A percentile compares a stretch with the other conserved stretches of the same genome.
phyloP scores from a whole-genome alignment of 768 basidiomycete species.

The Kondoa malvinella region DNA sequence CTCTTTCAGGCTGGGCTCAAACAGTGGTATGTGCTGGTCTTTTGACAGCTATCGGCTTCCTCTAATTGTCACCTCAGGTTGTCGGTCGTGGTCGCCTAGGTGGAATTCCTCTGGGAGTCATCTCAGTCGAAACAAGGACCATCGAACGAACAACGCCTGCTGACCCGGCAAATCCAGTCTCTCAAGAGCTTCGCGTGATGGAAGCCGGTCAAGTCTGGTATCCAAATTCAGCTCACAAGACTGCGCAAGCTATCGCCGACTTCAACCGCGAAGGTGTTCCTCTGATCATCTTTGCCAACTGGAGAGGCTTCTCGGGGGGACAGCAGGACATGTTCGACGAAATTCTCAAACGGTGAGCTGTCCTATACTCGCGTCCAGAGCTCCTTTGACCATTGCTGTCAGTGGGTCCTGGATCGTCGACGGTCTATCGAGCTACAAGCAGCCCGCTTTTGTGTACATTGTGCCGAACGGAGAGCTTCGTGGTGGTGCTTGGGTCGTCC shows the following conservation, averaged over 20 bases:
- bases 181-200: constrained; percentile 94
- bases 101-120: constrained; percentile 93
- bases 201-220: constrained; percentile 99
- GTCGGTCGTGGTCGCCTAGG: constrained; percentile 89
- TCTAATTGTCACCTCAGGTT: constrained; percentile 30
- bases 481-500: constrained; percentile 97
- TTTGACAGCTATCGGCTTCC: background rate
- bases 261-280: constrained; percentile 93
- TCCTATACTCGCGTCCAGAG: background rate
- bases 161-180: constrained; percentile 90
- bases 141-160: constrained; percentile 93
- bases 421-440: constrained; percentile 88
- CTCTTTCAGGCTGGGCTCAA: constrained; percentile 95
- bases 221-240: constrained; percentile 98
- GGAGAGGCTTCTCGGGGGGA: constrained; percentile 99
- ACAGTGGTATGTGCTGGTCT: constrained; percentile 46
- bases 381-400: background rate
- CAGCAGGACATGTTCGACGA: constrained; percentile 75
- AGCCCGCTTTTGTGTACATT: constrained; percentile 95
- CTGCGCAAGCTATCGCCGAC: constrained; percentile 96
- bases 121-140: constrained; percentile 92
- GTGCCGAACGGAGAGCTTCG: constrained; percentile 96
- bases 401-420: constrained; percentile 58
- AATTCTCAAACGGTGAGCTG: constrained; percentile 24
- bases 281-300: constrained; percentile 96